phyloP scores from a whole-genome alignment of 2,329 filamentous ascomycete species.

The Aureobasidium sp. region DNA sequence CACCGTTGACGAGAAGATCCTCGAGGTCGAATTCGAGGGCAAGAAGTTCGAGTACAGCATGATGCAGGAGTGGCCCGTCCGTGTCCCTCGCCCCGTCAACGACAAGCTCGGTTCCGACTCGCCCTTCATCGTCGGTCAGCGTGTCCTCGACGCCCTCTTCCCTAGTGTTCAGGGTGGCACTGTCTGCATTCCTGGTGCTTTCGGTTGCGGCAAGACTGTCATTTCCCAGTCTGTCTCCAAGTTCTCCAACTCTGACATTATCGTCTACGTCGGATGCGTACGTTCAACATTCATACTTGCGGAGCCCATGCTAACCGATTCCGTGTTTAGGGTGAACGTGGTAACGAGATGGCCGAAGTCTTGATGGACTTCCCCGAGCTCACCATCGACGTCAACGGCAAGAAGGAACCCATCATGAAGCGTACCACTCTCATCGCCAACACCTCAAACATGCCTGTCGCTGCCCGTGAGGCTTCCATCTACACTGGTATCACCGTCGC shows the following conservation, averaged over 20 bases:
- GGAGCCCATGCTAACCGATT: background rate
- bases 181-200: slow-evolving; percentile 95
- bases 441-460: slow-evolving; percentile 99
- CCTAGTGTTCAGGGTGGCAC: slow-evolving; percentile 95
- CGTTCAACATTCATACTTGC: slow-evolving; percentile 20
- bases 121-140: slow-evolving; percentile 93
- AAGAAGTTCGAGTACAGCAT: slow-evolving; percentile 91
- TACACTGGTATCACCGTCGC: slow-evolving; percentile 94
- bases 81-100: slow-evolving; percentile 83
- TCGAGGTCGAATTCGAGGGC: slow-evolving; percentile 96
- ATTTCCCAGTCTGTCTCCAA: slow-evolving; percentile 98
- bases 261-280: slow-evolving; percentile 84
- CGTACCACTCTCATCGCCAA: slow-evolving; percentile 97
- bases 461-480: slow-evolving; percentile 95
- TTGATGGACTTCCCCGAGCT: slow-evolving; percentile 99
- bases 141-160: slow-evolving; percentile 93
- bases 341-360: slow-evolving; percentile 99
- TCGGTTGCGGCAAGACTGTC: slow-evolving; percentile 98
- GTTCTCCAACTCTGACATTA: slow-evolving; percentile 99
- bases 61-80: slow-evolving; percentile 99
- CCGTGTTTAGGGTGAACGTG: slow-evolving; percentile 65
- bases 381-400: slow-evolving; percentile 86
- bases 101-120: slow-evolving; percentile 86
- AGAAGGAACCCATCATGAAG: slow-evolving; percentile 99
- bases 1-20: slow-evolving; percentile 86